These are phyloP conservation scores for Chlorella sp. DNA, from an alignment of 139 green algal genomes.

Conservation along the genomic window DNA sequence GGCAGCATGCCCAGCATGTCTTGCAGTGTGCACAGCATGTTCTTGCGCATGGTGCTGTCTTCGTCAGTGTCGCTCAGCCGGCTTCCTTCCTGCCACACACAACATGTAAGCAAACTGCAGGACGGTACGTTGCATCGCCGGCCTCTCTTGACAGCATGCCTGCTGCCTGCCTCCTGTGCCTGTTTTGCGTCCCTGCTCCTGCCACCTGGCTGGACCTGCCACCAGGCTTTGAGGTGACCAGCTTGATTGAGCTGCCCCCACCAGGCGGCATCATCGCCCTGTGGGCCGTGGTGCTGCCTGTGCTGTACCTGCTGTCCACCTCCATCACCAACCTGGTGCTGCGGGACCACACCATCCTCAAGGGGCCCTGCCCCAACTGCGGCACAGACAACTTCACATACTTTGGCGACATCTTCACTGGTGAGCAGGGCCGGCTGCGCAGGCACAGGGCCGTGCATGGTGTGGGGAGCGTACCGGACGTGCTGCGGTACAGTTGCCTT, in stretches of 20 bases:
- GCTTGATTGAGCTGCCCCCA: slow-evolving; percentile 69
- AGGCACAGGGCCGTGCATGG: slow-evolving; percentile 41
- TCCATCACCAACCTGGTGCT: slow-evolving; percentile 80
- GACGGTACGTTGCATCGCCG: too few relatives aligned
- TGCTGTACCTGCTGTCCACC: slow-evolving; percentile 66
- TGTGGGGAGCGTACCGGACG: neutral
- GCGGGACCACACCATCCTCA: slow-evolving; percentile 73
- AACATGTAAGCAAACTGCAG: too few relatives aligned
- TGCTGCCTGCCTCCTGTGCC: too few relatives aligned
- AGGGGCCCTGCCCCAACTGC: slow-evolving; percentile 74
- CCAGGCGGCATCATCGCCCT: slow-evolving; percentile 71
- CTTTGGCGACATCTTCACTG: slow-evolving; percentile 81
- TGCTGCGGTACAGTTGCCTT: neutral
- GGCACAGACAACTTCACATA: slow-evolving; percentile 63
- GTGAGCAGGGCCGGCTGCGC: slow-evolving; percentile 57
- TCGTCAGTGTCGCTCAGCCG: too few relatives aligned
- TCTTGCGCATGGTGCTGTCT: too few relatives aligned
- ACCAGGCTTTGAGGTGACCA: slow-evolving; percentile 75
- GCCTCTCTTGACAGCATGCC: too few relatives aligned
- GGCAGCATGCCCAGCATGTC: too few relatives aligned
- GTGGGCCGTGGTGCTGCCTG: slow-evolving; percentile 51
- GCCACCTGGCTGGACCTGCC: too few relatives aligned
- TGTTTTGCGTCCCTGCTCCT: too few relatives aligned
- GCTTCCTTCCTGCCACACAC: too few relatives aligned
- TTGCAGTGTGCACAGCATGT: too few relatives aligned